Conservation (phyloP, 1,284 basidiomycete genomes). For the Singerocomus rubriflavus region DNA sequence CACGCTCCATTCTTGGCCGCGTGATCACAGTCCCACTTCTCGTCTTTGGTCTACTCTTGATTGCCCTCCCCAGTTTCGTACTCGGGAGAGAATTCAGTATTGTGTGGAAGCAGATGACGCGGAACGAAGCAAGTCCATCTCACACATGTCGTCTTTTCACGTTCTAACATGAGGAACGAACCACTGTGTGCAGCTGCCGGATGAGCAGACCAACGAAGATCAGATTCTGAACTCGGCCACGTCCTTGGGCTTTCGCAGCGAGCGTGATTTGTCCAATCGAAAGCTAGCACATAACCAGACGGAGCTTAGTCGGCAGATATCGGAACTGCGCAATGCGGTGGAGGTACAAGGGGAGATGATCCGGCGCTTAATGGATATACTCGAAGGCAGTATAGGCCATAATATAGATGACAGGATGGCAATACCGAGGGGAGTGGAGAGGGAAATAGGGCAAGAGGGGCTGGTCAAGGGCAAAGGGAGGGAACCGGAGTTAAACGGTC, state of each 20-base stretch:
- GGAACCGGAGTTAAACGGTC: background rate
- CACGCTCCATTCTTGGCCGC: slow-evolving; percentile 77
- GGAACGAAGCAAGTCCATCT: slow-evolving; percentile 37
- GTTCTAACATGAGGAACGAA: background rate
- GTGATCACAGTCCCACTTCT: slow-evolving; percentile 81
- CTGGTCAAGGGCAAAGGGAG: slow-evolving; percentile 17
- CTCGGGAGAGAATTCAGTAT: slow-evolving; percentile 85
- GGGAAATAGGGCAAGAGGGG: background rate
- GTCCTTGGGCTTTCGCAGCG: slow-evolving; percentile 15
- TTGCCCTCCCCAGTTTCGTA: slow-evolving; percentile 86
- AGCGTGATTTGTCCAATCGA: slow-evolving; percentile 46
- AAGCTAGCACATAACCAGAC: slow-evolving; percentile 62
- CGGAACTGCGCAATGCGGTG: slow-evolving; percentile 49
- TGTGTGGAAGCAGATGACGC: slow-evolving; percentile 79
- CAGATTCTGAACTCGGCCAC: background rate
- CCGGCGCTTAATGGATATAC: slow-evolving; percentile 16
- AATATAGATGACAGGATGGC: background rate
- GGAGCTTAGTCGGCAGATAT: slow-evolving; percentile 59
- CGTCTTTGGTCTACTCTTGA: slow-evolving; percentile 80
- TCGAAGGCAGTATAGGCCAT: slow-evolving; percentile 8
- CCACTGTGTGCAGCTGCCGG: background rate
- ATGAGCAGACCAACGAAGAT: slow-evolving; percentile 6
- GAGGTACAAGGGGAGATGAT: slow-evolving; percentile 56
- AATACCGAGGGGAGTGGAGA: background rate
- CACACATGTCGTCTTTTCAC: background rate